Evolutionary conservation across 306 rosid species (phyloP).

Genomic region (Argentina anserina): DNA sequence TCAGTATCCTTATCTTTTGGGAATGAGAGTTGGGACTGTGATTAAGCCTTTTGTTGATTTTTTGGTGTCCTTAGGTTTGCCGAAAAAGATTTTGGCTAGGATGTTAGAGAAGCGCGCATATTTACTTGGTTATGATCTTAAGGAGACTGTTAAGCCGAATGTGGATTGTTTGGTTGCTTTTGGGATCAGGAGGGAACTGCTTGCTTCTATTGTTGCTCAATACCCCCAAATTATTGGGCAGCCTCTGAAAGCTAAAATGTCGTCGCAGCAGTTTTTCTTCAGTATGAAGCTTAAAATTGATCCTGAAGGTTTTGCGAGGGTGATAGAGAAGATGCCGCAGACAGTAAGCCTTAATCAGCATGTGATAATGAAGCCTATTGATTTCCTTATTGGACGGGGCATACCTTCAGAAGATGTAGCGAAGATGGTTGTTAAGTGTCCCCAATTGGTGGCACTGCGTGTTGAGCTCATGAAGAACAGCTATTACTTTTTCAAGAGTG

Average conservation of each 20-base stretch:
- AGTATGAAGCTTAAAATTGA: conserved; percentile 87
- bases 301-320: conserved; percentile 71
- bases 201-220: conserved; percentile 73
- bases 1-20: conserved; percentile 79
- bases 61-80: conserved; percentile 65
- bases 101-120: conserved; percentile 89
- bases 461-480: conserved; percentile 84
- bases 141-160: conserved; percentile 76
- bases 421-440: conserved; percentile 69
- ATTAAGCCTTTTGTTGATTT: conserved; percentile 77
- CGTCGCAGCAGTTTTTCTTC: conserved; percentile 77
- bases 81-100: conserved; percentile 70
- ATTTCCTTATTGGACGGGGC: conserved; percentile 67
- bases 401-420: conserved; percentile 57
- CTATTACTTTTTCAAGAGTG: conserved; percentile 76
- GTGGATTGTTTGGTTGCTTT: conserved; percentile 81
- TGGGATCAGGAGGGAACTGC: conserved; percentile 58
- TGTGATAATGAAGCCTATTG: conserved; percentile 73
- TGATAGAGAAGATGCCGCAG: conserved; percentile 93
- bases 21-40: conserved; percentile 92
- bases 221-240: conserved; percentile 77
- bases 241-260: conserved; percentile 82
- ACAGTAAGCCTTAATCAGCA: conserved; percentile 78
- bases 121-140: conserved; percentile 72
- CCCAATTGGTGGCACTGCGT: conserved; percentile 63